Evolutionary conservation across 192 early-diverging fungal species (phyloP), one percentile per base, ranked within the genome.

Genomic region (Diversispora eburnea): DNA sequence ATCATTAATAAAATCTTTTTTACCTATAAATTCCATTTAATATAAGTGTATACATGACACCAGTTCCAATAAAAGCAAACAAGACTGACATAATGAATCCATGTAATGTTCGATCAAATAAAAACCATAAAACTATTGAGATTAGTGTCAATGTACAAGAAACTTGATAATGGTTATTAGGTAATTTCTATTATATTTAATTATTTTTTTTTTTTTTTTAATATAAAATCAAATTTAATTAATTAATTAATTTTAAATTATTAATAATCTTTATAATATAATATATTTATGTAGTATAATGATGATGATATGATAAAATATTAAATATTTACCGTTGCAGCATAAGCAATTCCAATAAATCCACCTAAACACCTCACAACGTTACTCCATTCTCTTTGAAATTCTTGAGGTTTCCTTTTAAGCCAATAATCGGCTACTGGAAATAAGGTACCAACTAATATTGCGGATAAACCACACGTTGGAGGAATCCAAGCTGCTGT

Each of bases 21-120:
- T 76, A 91, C 88, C 82, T 90, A 75, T 88, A 90, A 62, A 81
- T 75, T 39, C 90, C 90, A 57, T 81, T 76, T 48, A 76, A 69
- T 46, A 90, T 89, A 46, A 92, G 76, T 43, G 79, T 75, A 51
- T 84, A 83, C 49, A 81, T 87, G 13, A 89, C 84, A 25, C 70
- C 73, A 3, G 91, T 90, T 5, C 89, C 91, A 59, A 90, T 70
- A 43, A 78, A 78, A 2, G 86, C 82, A 9, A 91, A 80, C 9
- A 77, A 75, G 19, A 77, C 22, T 33, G 87, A 86, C 42, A 90
- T 74, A 42, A 84, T 13, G 67, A 91, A 90, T 67, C 91, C 91
- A 65, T 90, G 88, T 54, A 77, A 57, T 8, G 89, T 91, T 54
- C 87, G 63, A 76, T 92, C 91, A 84, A 92, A 92, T 42, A 90